phyloP scores from a whole-genome alignment of 2,329 filamentous ascomycete genomes.

The Aspergillus sp. region DNA sequence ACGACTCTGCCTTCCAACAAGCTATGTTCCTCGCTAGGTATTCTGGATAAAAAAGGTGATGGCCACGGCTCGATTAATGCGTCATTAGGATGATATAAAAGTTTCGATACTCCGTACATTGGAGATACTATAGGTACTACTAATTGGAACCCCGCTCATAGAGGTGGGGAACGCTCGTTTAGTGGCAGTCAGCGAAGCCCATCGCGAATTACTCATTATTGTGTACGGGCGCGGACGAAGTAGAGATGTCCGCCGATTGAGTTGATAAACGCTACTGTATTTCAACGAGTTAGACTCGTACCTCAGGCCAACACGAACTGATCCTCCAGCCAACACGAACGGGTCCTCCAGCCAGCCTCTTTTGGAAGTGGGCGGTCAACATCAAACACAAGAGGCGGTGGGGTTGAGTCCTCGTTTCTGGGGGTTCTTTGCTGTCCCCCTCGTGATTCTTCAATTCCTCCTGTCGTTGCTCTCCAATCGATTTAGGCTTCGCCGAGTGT shows the following conservation, averaged over 20 bases:
- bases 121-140: no score
- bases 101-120: not conserved
- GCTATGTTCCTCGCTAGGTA: no score
- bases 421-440: not conserved
- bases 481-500: not conserved
- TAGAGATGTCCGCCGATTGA: no score
- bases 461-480: not conserved
- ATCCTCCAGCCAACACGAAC: not conserved
- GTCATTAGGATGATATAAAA: not conserved
- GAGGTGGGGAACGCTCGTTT: not conserved
- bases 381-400: constrained; percentile 4
- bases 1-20: no score
- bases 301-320: not conserved
- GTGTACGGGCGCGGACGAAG: not conserved
- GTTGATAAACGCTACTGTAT: not conserved
- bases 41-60: no score
- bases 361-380: not conserved
- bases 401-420: not conserved
- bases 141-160: not conserved
- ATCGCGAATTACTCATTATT: not conserved
- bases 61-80: no score
- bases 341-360: not conserved
- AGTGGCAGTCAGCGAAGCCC: not conserved
- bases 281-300: not conserved
- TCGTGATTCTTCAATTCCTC: not conserved